A percentile compares a stretch with the other conserved stretches of the same genome.
Evolutionary conservation across 805 yeast species (phyloP).

Genomic region (Pichia cabralensis): DNA sequence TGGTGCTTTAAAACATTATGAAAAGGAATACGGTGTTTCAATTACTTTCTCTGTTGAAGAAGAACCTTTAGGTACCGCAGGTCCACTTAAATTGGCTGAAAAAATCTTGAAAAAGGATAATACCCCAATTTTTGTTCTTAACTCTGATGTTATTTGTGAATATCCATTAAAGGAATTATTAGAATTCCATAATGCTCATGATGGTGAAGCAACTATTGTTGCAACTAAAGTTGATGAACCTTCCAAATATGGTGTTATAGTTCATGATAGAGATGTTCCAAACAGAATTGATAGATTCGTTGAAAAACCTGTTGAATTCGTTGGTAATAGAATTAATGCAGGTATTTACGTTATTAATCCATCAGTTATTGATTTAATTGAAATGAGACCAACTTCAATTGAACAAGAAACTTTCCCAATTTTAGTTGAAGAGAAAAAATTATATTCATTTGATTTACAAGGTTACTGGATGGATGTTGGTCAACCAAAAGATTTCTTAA

Average conservation of each 20-base stretch:
- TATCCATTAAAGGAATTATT: constrained; percentile 93
- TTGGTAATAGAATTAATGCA: constrained; percentile 99
- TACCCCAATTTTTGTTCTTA: constrained; percentile 93
- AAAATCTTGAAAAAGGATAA: constrained; percentile 86
- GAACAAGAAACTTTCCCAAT: constrained; percentile 99
- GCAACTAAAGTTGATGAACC: constrained; percentile 99
- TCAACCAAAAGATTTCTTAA: constrained; percentile 98
- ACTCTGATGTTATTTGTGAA: constrained; percentile 98
- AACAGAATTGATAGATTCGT: constrained; percentile 97
- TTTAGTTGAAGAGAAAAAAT: constrained; percentile 77
- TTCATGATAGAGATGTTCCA: constrained; percentile 89
- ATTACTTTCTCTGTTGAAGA: constrained; percentile 98
- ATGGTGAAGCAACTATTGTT: constrained; percentile 96
- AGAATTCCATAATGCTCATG: constrained; percentile 88
- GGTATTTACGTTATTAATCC: constrained; percentile 99
- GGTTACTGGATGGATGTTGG: constrained; percentile 99
- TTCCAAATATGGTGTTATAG: constrained; percentile 98
- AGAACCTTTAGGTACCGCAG: constrained; percentile 99
- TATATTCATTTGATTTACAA: constrained; percentile 94
- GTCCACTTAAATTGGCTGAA: constrained; percentile 97
- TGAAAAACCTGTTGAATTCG: constrained; percentile 98
- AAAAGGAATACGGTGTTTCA: constrained; percentile 84
- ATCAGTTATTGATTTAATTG: constrained; percentile 90
- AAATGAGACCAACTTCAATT: constrained; percentile 96
- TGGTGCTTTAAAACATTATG: constrained; percentile 86